Evolutionary conservation across 345 rosid species (phyloP), one percentile per base, ranked within the genome.

Genomic region (Eucalyptus sp.): DNA sequence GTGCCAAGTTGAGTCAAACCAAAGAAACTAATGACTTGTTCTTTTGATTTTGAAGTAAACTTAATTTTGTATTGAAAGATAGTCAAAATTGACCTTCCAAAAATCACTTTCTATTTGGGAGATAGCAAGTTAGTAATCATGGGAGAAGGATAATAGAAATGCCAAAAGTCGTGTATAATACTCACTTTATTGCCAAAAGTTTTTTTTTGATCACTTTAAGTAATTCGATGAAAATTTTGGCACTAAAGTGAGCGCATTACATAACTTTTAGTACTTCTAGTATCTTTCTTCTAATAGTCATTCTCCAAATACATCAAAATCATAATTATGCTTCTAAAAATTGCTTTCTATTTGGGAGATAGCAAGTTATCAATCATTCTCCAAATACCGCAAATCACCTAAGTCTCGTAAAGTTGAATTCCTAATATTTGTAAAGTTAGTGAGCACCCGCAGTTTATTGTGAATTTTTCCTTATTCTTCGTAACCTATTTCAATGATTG

Each of bases 181-280:
- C 4, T 51, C 22, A 51, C 0, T 51, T 51, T 50, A 0, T 15
- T 50, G 7, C 1, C 16, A 15, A 50, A 50, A 15, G 3, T 9
- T 46, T 50, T 50, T 50, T 50, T 50, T 50, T 5, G 2, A 50
- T 50, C 6, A 50, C 52, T 50, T 50, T 50, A 50, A 50, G 52
- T 50, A 2, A 50, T 50, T 0, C 1, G 7, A 15, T 1, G 0
- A 50, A 50, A 50, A 15, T 50, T 52, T 51, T 17, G 56, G 0
- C 1, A 51, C 0, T 51, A 51, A 51, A 51, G 22, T 51, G 1
- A 51, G 0, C 17, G 4, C 2, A 1, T 51, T 51, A 16, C 3
- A 6, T 7, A 51, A 51, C 1, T 51, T 51, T 51, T 51, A 16
- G 4, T 51, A 16, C 8, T 51, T 50, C 5, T 50, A 50, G 7